phyloP scores from a whole-genome alignment of 2,329 filamentous ascomycete genomes.

The Curvularia eragrostidis region DNA sequence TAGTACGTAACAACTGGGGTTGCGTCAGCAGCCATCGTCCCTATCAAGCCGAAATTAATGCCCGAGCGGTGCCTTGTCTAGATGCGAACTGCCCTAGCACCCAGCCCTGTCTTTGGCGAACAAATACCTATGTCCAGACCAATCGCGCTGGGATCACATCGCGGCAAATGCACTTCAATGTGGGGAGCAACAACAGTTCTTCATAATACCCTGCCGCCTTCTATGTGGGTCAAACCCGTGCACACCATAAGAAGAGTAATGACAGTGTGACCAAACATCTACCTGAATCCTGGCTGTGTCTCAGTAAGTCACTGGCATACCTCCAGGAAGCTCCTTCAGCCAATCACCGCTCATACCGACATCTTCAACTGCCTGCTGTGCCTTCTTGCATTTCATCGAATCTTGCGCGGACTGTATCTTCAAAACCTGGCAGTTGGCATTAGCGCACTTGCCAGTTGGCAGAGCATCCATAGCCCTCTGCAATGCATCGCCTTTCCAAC shows the following conservation, averaged over 20 bases:
- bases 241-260: no score
- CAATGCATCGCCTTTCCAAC: slow-evolving; percentile 39
- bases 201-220: background rate
- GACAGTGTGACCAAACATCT: background rate
- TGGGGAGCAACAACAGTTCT: background rate
- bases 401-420: slow-evolving; percentile 40
- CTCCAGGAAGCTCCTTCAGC: slow-evolving; percentile 41
- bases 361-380: slow-evolving; percentile 57
- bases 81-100: background rate
- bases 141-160: background rate
- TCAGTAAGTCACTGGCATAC: slow-evolving; percentile 28
- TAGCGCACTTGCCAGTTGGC: slow-evolving; percentile 37
- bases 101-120: background rate
- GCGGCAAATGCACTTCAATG: background rate
- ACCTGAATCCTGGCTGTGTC: no score
- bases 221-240: background rate
- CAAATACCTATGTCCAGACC: background rate
- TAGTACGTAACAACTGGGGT: background rate
- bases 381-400: slow-evolving; percentile 36
- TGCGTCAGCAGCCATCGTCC: background rate
- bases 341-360: slow-evolving; percentile 45
- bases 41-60: background rate
- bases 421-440: slow-evolving; percentile 39
- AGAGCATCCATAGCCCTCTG: slow-evolving; percentile 42
- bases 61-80: background rate